A percentile compares a stretch with the other conserved stretches of the same genome.
Conservation (phyloP, 495 filamentous ascomycete genomes). For the Trichocladium uniseriatum region DNA sequence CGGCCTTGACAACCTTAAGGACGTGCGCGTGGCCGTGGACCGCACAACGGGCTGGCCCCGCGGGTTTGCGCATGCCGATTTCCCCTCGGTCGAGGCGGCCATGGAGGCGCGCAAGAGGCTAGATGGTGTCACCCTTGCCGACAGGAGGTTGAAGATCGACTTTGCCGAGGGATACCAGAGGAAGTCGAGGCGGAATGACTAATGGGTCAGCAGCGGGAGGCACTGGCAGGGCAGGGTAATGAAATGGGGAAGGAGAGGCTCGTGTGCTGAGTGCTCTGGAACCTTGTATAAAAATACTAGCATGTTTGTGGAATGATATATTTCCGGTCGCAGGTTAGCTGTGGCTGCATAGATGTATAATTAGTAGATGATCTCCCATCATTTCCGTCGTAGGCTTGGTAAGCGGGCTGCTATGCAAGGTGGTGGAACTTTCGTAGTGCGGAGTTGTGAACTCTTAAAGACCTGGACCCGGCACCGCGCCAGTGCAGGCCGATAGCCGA, state of each 20-base stretch:
- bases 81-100: slow-evolving; percentile 56
- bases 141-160: slow-evolving; percentile 57
- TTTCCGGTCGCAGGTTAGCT: background rate
- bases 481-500: background rate
- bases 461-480: background rate
- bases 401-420: too few species aligned
- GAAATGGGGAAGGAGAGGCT: too few species aligned
- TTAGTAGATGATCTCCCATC: background rate
- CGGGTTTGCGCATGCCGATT: slow-evolving; percentile 88
- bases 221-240: background rate
- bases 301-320: too few species aligned
- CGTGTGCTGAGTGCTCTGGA: too few species aligned
- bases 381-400: too few species aligned
- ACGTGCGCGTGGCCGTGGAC: slow-evolving; percentile 86
- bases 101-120: slow-evolving; percentile 48
- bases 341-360: background rate
- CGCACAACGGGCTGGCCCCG: slow-evolving; percentile 75
- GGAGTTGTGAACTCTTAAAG: too few species aligned
- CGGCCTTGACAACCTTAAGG: slow-evolving; percentile 58
- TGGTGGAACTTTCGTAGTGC: too few species aligned
- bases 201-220: background rate
- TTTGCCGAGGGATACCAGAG: slow-evolving; percentile 34
- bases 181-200: background rate
- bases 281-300: too few species aligned
- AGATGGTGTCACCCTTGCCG: slow-evolving; percentile 49